Evolutionary conservation across 78 protist species (phyloP).

Genomic region (Cavenderia fasciculata): DNA sequence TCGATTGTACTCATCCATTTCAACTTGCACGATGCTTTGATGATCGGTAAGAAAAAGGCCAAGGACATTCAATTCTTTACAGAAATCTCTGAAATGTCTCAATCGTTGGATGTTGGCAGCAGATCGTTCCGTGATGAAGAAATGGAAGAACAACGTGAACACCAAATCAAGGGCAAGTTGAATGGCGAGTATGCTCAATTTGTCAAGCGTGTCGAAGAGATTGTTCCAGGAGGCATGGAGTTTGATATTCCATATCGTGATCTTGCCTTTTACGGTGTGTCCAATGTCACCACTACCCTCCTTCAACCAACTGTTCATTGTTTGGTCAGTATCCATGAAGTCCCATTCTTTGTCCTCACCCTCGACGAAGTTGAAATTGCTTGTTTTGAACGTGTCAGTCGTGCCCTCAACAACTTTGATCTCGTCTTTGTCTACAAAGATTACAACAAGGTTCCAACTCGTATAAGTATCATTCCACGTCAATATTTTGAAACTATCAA

Average conservation of each 20-base stretch:
- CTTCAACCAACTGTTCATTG: slow-evolving; percentile 90
- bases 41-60: slow-evolving; percentile 95
- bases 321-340: slow-evolving; percentile 86
- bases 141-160: slow-evolving; percentile 93
- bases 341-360: slow-evolving; percentile 91
- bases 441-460: slow-evolving; percentile 74
- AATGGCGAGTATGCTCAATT: slow-evolving; percentile 86
- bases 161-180: slow-evolving; percentile 61
- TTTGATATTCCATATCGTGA: slow-evolving; percentile 95
- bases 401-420: slow-evolving; percentile 90
- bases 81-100: slow-evolving; percentile 87
- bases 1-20: slow-evolving; percentile 92
- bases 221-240: slow-evolving; percentile 62
- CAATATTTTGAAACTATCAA: slow-evolving; percentile 84
- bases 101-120: slow-evolving; percentile 17
- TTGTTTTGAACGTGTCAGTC: slow-evolving; percentile 93
- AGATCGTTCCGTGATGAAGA: slow-evolving; percentile 87
- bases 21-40: slow-evolving; percentile 91
- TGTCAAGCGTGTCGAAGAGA: slow-evolving; percentile 71
- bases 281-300: slow-evolving; percentile 57
- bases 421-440: slow-evolving; percentile 94
- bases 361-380: slow-evolving; percentile 95
- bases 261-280: slow-evolving; percentile 95
- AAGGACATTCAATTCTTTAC: slow-evolving; percentile 94
- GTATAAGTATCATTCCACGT: slow-evolving; percentile 81